Conservation (phyloP, 2,329 filamentous ascomycete species). For the Chrysoporthe puriensis region DNA sequence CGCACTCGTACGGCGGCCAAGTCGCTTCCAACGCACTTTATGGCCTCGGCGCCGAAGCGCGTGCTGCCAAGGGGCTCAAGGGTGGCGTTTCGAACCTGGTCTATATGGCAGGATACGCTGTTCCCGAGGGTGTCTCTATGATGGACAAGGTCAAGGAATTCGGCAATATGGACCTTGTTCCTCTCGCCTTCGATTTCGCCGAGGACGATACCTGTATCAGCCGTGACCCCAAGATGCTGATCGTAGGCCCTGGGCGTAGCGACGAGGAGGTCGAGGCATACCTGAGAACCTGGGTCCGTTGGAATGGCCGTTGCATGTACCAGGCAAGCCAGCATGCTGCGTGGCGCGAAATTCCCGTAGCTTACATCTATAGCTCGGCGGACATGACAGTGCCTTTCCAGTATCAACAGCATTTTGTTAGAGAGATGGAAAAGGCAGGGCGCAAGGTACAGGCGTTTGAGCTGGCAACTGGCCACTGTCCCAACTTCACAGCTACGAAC, state of each 20-base stretch:
- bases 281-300: not conserved
- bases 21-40: constrained; percentile 35
- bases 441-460: constrained; percentile 12
- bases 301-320: constrained; percentile 15
- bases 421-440: constrained; percentile 8
- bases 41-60: constrained; percentile 29
- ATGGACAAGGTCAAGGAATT: constrained; percentile 15
- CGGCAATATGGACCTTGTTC: constrained; percentile 6
- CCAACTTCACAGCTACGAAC: constrained; percentile 18
- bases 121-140: constrained; percentile 12
- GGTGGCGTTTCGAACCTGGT: constrained; percentile 35
- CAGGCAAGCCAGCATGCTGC: not conserved
- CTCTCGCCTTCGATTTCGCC: constrained; percentile 9
- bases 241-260: constrained; percentile 3
- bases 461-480: constrained; percentile 25
- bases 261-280: not conserved
- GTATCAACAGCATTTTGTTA: constrained; percentile 26
- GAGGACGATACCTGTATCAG: constrained; percentile 13
- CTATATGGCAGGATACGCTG: constrained; percentile 21
- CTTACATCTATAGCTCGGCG: constrained; percentile 16
- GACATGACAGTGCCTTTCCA: constrained; percentile 19
- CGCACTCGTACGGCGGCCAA: constrained; percentile 37
- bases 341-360: constrained; percentile 14
- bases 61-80: constrained; percentile 22
- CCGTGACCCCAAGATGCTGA: constrained; percentile 6